phyloP scores from a whole-genome alignment of 768 basidiomycete species.

The Hirschioporus abietinus region DNA sequence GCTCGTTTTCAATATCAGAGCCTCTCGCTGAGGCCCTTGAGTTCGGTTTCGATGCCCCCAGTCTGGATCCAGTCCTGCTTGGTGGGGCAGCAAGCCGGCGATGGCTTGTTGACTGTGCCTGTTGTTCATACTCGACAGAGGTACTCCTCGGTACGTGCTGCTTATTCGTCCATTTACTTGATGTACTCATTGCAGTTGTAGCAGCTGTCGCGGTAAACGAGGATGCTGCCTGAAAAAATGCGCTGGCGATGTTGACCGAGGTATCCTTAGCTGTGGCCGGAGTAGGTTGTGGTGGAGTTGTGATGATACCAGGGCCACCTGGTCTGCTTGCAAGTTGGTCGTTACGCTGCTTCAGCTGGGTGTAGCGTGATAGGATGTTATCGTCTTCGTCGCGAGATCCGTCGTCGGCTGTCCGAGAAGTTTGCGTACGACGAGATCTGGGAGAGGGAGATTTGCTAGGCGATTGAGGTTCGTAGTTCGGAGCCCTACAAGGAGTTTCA shows the following conservation, averaged over 20 bases:
- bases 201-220: slow-evolving; percentile 28
- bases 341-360: slow-evolving; percentile 41
- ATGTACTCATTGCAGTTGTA: slow-evolving; percentile 65
- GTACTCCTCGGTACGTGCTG: slow-evolving; percentile 60
- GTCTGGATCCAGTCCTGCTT: slow-evolving; percentile 30
- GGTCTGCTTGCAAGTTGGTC: slow-evolving; percentile 21
- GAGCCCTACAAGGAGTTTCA: slow-evolving; percentile 49
- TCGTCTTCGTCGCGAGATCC: slow-evolving; percentile 31
- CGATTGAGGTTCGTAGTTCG: slow-evolving; percentile 7
- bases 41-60: slow-evolving; percentile 42
- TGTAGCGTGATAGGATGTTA: slow-evolving; percentile 41
- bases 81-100: slow-evolving; percentile 65
- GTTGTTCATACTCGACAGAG: slow-evolving; percentile 75
- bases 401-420: slow-evolving; percentile 28
- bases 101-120: slow-evolving; percentile 45
- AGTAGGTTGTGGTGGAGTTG: slow-evolving; percentile 51
- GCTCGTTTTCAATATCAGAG: slow-evolving; percentile 66
- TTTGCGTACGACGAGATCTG: slow-evolving; percentile 10
- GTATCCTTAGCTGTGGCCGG: slow-evolving; percentile 78
- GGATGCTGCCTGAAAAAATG: slow-evolving; percentile 67
- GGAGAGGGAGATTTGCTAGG: slow-evolving; percentile 10
- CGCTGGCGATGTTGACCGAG: slow-evolving; percentile 80
- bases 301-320: slow-evolving; percentile 24
- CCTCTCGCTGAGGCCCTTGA: slow-evolving; percentile 47
- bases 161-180: slow-evolving; percentile 38